These are phyloP conservation scores for Darksidea phi DNA, from an alignment of 495 filamentous ascomycete species.

Conservation along the genomic window DNA sequence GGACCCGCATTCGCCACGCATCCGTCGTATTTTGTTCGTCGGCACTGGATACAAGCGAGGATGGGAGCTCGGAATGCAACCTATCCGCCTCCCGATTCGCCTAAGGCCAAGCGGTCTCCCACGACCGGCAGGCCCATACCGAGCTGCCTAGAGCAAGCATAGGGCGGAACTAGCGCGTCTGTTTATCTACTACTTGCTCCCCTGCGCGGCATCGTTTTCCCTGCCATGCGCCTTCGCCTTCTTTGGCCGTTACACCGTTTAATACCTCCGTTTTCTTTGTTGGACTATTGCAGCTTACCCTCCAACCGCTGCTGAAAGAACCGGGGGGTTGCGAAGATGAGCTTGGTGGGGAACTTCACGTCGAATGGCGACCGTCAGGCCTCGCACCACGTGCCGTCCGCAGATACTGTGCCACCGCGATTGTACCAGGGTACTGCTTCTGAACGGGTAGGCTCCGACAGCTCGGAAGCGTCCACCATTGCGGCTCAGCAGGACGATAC, in stretches of 20 bases:
- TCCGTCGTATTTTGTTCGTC: no score
- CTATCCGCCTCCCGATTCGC: background rate
- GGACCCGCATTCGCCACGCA: no score
- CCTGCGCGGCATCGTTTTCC: background rate
- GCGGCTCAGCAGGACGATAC: constrained; percentile 14
- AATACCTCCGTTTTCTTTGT: background rate
- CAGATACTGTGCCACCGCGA: constrained; percentile 11
- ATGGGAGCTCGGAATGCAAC: background rate
- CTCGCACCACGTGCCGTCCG: background rate
- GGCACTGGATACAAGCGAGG: background rate
- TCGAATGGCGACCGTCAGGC: constrained; percentile 18
- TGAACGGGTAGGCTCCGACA: constrained; percentile 11
- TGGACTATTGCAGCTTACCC: background rate
- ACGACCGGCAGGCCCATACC: constrained; percentile 4
- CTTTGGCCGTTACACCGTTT: no score
- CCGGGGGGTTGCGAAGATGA: constrained; percentile 7
- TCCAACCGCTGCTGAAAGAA: background rate
- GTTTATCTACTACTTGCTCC: constrained; percentile 11
- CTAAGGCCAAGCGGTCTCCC: constrained; percentile 2
- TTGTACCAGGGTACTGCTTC: background rate
- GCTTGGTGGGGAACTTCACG: constrained; percentile 28
- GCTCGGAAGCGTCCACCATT: constrained; percentile 26
- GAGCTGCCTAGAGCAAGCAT: background rate
- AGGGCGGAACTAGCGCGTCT: background rate
- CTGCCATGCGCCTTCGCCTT: background rate